These are phyloP conservation scores for Aspergillus piperis DNA, from an alignment of 2,329 filamentous ascomycete species.

Conservation along the genomic window DNA sequence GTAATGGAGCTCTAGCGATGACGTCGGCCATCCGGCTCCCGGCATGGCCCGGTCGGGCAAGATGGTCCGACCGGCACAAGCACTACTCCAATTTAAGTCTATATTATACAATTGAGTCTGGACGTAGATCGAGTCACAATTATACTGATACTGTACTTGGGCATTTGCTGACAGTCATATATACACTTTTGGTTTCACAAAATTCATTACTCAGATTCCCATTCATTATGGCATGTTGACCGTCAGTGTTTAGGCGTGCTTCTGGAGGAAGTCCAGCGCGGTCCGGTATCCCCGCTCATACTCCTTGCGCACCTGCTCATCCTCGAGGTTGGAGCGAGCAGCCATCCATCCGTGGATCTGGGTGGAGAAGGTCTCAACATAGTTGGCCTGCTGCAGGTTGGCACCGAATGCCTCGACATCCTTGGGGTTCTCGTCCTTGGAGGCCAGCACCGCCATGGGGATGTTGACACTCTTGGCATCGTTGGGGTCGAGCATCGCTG, in stretches of 20 bases:
- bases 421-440: conserved; percentile 57
- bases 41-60: neutral
- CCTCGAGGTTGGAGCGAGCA: conserved; percentile 43
- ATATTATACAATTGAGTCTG: too few relatives aligned
- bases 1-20: neutral
- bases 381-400: conserved; percentile 41
- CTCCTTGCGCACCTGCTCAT: conserved; percentile 43
- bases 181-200: neutral
- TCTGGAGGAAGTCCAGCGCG: conserved; percentile 43
- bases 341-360: conserved; percentile 53
- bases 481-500: conserved; percentile 61
- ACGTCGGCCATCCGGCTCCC: conserved; percentile 3
- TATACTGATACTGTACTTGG: too few relatives aligned
- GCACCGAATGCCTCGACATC: conserved; percentile 46
- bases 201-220: neutral
- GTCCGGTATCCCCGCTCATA: conserved; percentile 48
- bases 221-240: neutral
- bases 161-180: neutral
- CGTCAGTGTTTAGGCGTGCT: conserved; percentile 36
- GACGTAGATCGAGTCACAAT: too few relatives aligned
- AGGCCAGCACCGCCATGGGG: conserved; percentile 59
- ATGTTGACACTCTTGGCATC: conserved; percentile 59
- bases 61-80: neutral
- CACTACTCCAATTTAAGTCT: neutral
- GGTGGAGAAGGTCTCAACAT: conserved; percentile 47